Conservation (phyloP, 2,329 filamentous ascomycete genomes). For the Dactylellina sp. region DNA sequence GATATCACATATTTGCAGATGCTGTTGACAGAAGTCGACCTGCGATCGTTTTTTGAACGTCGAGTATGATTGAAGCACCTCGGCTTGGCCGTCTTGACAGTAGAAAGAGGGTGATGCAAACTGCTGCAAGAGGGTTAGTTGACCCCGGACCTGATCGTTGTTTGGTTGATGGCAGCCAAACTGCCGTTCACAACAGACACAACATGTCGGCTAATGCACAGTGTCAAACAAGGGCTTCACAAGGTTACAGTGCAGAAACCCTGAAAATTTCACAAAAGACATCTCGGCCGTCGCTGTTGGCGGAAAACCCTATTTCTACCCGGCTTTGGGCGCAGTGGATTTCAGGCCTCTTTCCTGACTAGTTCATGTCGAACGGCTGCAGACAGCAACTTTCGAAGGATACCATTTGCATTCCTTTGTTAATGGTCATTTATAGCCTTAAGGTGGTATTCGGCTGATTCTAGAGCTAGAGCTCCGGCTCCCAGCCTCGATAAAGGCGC, state of each 20-base stretch:
- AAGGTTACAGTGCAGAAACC: conserved; percentile 44
- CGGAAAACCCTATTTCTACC: conserved; percentile 12
- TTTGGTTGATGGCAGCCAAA: not conserved
- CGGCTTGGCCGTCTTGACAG: too few relatives aligned
- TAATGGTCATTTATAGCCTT: not conserved
- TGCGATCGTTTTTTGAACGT: too few relatives aligned
- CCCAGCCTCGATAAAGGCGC: not conserved
- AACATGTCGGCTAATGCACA: not conserved
- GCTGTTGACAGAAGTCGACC: too few relatives aligned
- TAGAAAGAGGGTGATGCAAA: not conserved
- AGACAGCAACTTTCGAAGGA: not conserved
- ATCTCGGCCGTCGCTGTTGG: conserved; percentile 5
- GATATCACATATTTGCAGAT: too few relatives aligned
- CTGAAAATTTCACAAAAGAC: conserved; percentile 13
- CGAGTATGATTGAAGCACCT: too few relatives aligned
- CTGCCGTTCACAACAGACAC: conserved; percentile 2
- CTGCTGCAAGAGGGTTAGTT: not conserved
- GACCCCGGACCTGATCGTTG: too few relatives aligned
- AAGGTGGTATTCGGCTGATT: conserved; percentile 1
- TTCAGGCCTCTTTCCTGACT: conserved; percentile 20
- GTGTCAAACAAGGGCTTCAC: conserved; percentile 14
- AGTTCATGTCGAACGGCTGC: conserved; percentile 5
- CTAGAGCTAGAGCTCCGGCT: not conserved
- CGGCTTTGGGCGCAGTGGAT: conserved; percentile 7
- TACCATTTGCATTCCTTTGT: conserved; percentile 13